Base-by-base conservation (phyloP, 2,329 filamentous ascomycete species). In the Hypoxylon sp. region DNA sequence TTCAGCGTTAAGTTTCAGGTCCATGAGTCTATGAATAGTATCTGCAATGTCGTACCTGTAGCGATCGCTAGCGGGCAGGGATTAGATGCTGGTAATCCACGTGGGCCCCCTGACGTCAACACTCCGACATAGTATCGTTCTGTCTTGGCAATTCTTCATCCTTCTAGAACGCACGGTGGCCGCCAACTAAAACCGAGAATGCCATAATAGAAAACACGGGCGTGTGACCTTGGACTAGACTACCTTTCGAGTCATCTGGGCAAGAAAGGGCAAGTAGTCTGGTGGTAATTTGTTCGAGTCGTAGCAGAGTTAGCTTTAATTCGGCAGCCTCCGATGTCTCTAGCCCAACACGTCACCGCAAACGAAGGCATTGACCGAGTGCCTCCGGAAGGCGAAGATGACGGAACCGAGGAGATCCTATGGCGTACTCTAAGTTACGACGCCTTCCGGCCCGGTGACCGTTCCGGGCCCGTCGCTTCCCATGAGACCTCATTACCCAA, bases 341-440 rank as follows among this genome's bases (percentile, higher is more conserved):
- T 82, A 65, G 81, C 78, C 69, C 81, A 82, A 67, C 81, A 82
- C 73, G 79, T 82, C 59, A 82, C 80, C 14, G 77, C 80, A 51
- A 73, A 71, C 56, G 80, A 82, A 74, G 81, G 81, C 67, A 79
- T 82, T 67, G 81, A 82, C 66, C 80, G 80, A 51, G 77, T 72
- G 65, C 74, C 53, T 57, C 71, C 59, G 60, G 70, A 74, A 45
- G 43, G 67, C 53, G 52, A 71, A 30, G 68, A 65, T 30, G 58
- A 69, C n/a, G 66, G 62, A 32, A 72, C 72, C 49, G 62, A 74
- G 11, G 67, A 69, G 21, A 25, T 51, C 10, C 59, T 73, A 28
- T 76, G 73, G 72, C 76, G 74, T 25, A 73, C 73, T 41, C 46
- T 76, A 60, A 79, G 75, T 67, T 77, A 76, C 67, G 75, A 78